Percentiles rank a stretch among this genome's conserved stretches.
These are phyloP conservation scores for Tricholoma bakamatsutake DNA, from an alignment of 768 basidiomycete genomes.

Conservation along the genomic window DNA sequence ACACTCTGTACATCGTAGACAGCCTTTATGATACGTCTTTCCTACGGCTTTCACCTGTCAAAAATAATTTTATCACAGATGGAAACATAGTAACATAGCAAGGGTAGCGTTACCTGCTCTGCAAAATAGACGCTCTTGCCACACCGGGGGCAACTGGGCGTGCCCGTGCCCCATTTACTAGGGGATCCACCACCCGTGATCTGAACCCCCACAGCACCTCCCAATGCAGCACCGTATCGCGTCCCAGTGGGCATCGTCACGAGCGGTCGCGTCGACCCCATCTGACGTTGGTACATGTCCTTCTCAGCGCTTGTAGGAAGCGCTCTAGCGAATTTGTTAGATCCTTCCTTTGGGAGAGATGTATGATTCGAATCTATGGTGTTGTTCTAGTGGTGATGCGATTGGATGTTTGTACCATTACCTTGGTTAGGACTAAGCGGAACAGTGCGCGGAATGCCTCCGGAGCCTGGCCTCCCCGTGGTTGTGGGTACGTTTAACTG, in stretches of 20 bases:
- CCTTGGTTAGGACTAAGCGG: conserved; percentile 37
- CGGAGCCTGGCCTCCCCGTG: conserved; percentile 38
- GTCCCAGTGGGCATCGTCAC: conserved; percentile 50
- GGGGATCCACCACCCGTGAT: conserved; percentile 33
- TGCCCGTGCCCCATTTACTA: conserved; percentile 49
- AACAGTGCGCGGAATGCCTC: conserved; percentile 49
- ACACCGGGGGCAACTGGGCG: conserved; percentile 65
- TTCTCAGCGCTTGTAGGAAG: conserved; percentile 7
- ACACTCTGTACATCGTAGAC: conserved; percentile 74
- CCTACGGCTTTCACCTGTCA: conserved; percentile 74
- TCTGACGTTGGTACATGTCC: background rate
- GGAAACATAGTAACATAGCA: background rate
- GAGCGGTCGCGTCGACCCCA: conserved; percentile 16
- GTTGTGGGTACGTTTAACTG: conserved; percentile 29
- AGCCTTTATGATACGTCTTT: conserved; percentile 74
- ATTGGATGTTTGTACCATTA: conserved; percentile 1
- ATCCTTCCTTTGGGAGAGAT: background rate
- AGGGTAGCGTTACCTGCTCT: too few relatives aligned
- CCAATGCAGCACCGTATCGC: conserved; percentile 56
- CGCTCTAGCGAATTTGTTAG: background rate
- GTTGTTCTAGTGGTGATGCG: conserved; percentile 14
- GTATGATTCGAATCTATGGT: conserved; percentile 17
- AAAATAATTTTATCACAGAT: conserved; percentile 3
- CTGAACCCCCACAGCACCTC: conserved; percentile 26
- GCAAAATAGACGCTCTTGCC: conserved; percentile 80